phyloP scores from a whole-genome alignment of 768 basidiomycete species.

The Boletus reticulatus region DNA sequence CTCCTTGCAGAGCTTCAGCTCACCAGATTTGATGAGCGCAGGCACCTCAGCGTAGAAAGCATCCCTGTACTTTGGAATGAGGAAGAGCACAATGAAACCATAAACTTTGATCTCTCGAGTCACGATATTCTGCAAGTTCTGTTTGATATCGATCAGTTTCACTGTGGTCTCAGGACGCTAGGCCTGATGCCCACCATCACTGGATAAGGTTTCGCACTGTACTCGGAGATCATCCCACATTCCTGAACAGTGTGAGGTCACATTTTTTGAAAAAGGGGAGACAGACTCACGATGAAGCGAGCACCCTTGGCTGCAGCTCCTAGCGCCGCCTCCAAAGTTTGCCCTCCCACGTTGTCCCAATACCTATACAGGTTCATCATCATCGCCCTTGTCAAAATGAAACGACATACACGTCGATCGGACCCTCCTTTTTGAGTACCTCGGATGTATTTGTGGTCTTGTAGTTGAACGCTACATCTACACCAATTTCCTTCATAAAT shows the following conservation, averaged over 20 bases:
- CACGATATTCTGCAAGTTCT: constrained; percentile 43
- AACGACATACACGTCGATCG: constrained; percentile 45
- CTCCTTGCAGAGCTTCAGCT: constrained; percentile 44
- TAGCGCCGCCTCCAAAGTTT: constrained; percentile 54
- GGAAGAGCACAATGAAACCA: constrained; percentile 41
- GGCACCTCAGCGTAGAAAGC: constrained; percentile 46
- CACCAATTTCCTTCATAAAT: constrained; percentile 56
- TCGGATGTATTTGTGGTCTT: constrained; percentile 54
- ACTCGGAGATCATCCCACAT: constrained; percentile 27
- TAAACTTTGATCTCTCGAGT: constrained; percentile 38
- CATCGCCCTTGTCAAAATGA: background rate
- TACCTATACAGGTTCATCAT: constrained; percentile 1
- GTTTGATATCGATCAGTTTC: background rate
- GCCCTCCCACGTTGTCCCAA: constrained; percentile 46
- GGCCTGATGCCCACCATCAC: constrained; percentile 5
- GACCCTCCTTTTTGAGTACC: constrained; percentile 55
- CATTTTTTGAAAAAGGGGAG: too few relatives aligned
- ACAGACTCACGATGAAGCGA: constrained; percentile 42
- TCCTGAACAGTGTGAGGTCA: constrained; percentile 22
- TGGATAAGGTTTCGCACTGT: constrained; percentile 9
- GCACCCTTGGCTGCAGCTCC: constrained; percentile 41
- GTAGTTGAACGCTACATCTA: constrained; percentile 73
- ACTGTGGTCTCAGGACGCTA: background rate
- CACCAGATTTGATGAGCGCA: constrained; percentile 40
- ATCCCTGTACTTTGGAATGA: constrained; percentile 33